These are phyloP conservation scores for Verticillium tricorpus DNA, from an alignment of 2,329 filamentous ascomycete genomes.

Conservation along the genomic window DNA sequence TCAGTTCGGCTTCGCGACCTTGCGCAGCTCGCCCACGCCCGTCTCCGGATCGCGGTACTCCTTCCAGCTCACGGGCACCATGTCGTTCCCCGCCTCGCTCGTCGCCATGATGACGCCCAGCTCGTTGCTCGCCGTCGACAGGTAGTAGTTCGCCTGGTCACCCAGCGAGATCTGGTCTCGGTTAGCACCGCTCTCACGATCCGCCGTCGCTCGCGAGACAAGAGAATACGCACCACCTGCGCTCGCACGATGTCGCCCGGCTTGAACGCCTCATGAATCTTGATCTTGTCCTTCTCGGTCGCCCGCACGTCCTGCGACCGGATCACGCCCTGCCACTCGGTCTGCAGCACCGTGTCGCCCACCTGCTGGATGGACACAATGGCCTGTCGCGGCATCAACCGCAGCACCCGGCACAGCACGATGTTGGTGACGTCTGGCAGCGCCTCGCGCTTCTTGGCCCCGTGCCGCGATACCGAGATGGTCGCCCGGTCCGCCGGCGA, in stretches of 20 bases:
- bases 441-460: conserved; percentile 57
- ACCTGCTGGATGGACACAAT: conserved; percentile 83
- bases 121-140: conserved; percentile 88
- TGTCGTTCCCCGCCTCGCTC: conserved; percentile 81
- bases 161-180: conserved; percentile 70
- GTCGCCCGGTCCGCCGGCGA: conserved; percentile 41
- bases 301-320: conserved; percentile 87
- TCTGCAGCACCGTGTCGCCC: conserved; percentile 64
- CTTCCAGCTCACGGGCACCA: conserved; percentile 93
- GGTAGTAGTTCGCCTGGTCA: conserved; percentile 92
- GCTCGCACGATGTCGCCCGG: conserved; percentile 90
- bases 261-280: conserved; percentile 84
- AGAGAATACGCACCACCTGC: conserved; percentile 58
- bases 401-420: conserved; percentile 80
- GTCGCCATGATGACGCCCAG: conserved; percentile 90
- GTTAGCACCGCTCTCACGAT: conserved; percentile 6
- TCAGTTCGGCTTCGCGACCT: conserved; percentile 92
- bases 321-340: conserved; percentile 82
- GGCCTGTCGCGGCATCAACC: conserved; percentile 80
- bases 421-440: conserved; percentile 76
- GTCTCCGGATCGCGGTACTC: conserved; percentile 85
- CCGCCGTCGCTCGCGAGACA: neutral
- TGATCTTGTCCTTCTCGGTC: conserved; percentile 93
- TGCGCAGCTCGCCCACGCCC: conserved; percentile 71
- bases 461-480: conserved; percentile 50